These are phyloP conservation scores for Cladosporium austrohemisphaericum DNA, from an alignment of 2,329 filamentous ascomycete species.

Conservation along the genomic window DNA sequence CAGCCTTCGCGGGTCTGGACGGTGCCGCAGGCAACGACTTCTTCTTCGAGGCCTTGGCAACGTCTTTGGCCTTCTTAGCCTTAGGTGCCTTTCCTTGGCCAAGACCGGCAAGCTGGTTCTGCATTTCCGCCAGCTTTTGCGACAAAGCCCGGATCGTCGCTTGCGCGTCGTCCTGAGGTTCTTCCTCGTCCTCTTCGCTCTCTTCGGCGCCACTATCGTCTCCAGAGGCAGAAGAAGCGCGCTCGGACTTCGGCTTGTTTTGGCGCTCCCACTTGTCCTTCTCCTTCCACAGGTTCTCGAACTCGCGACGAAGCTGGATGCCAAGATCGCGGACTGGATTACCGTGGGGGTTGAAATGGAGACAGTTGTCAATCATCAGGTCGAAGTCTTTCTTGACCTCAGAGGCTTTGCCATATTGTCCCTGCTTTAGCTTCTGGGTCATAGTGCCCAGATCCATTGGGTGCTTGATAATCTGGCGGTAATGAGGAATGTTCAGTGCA, in stretches of 20 bases:
- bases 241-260: constrained; percentile 64
- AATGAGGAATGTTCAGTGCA: constrained; percentile 86
- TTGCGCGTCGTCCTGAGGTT: constrained; percentile 38
- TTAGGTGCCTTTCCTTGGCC: constrained; percentile 47
- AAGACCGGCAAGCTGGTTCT: constrained; percentile 34
- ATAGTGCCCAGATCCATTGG: constrained; percentile 95
- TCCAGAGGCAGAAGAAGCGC: constrained; percentile 61
- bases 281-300: constrained; percentile 69
- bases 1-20: constrained; percentile 17
- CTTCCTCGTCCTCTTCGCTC: constrained; percentile 51
- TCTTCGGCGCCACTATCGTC: constrained; percentile 70
- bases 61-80: constrained; percentile 23
- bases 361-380: constrained; percentile 85
- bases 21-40: constrained; percentile 18
- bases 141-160: constrained; percentile 66
- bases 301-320: constrained; percentile 68
- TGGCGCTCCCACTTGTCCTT: constrained; percentile 79
- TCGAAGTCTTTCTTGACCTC: constrained; percentile 82
- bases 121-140: constrained; percentile 56
- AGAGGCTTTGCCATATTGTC: constrained; percentile 75
- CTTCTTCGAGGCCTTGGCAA: constrained; percentile 16
- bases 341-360: constrained; percentile 79
- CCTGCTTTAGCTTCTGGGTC: constrained; percentile 67
- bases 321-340: constrained; percentile 72
- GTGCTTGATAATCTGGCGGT: constrained; percentile 90